phyloP scores from a whole-genome alignment of 176 grass and related monocot genomes.

The Oryza longistaminata region DNA sequence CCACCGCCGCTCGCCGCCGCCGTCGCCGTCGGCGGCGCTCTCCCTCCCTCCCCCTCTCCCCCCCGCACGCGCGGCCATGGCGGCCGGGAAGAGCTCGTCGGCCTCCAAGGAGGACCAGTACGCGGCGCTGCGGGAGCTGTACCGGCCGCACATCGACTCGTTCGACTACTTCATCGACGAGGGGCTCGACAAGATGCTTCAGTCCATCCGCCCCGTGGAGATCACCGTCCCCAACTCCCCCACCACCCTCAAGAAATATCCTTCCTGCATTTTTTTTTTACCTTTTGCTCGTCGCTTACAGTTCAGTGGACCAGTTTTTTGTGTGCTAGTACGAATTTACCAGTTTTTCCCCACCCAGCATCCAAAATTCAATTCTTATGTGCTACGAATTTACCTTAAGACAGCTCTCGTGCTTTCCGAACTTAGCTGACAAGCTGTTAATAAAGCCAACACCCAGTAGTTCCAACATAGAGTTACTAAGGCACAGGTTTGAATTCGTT shows the following conservation, averaged over 20 bases:
- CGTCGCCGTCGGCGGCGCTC: background rate
- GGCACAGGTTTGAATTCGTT: slow-evolving; percentile 5
- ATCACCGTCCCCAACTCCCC: slow-evolving; percentile 49
- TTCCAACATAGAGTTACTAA: background rate
- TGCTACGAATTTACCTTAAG: background rate
- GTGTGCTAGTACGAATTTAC: too few relatives aligned
- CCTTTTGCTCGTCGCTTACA: background rate
- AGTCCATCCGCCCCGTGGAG: slow-evolving; percentile 57
- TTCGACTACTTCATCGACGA: slow-evolving; percentile 83
- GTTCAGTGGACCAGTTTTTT: background rate
- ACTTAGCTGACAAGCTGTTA: background rate
- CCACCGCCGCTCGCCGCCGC: too few relatives aligned
- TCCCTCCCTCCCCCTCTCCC: background rate
- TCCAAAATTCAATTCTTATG: background rate
- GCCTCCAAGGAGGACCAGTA: slow-evolving; percentile 41
- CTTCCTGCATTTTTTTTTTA: slow-evolving; percentile 31
- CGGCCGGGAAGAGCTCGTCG: background rate
- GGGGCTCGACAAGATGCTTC: slow-evolving; percentile 64
- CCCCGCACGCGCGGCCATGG: background rate
- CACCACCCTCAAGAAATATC: slow-evolving; percentile 83
- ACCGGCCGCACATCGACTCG: slow-evolving; percentile 76
- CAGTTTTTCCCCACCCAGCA: background rate
- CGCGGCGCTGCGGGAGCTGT: slow-evolving; percentile 58
- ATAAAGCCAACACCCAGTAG: background rate
- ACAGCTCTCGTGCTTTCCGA: background rate